Evolutionary conservation across 208 protist species (phyloP), one percentile per base, ranked within the genome.

Genomic region (Phytomonas sp.): DNA sequence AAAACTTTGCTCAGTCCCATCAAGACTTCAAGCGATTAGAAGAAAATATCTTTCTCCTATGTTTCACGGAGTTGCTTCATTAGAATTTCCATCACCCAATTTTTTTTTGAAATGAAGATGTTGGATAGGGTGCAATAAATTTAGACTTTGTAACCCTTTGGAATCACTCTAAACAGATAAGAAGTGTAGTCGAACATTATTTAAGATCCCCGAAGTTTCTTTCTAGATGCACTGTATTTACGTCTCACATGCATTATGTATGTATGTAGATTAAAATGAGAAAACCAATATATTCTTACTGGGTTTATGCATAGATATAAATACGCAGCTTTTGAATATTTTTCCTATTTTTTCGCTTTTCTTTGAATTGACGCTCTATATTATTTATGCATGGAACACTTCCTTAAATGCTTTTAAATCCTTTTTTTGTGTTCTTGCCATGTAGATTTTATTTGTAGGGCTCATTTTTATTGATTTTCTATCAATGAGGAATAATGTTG

Each of bases 401-500:
- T 46, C 31, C 23, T 6, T 46, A 65, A 65, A 56, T 65, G 36
- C 61, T 6, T 40, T n/a, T 64, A 20, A 60, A 9, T 65, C 6
- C 26, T 65, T 6, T 65, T 7, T 60, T 28, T 72, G 17, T 31
- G 11, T 65, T 64, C 17, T 76, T 64, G 31, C n/a, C 15, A 60
- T 70, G 23, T 13, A 65, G 62, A 36, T 37, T 56, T 40, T 70
- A 67, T 75, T 72, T 67, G 26, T 36, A 68, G n/a, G 30, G 30
- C 53, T 28, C n/a, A 43, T 72, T 76, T 56, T 68, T 51, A 56
- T 62, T 69, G 23, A 20, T 5, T 20, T 60, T 63, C 67, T 23
- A 60, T 33, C 63, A 33, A 94, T 94, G 88, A 91, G 89, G 62
- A 95, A 95, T 77, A 90, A 81, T 67, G 71, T 83, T n/a, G 78